Evolutionary conservation across 805 yeast genomes (phyloP).

Genomic region (Starmerella sirachaensis): DNA sequence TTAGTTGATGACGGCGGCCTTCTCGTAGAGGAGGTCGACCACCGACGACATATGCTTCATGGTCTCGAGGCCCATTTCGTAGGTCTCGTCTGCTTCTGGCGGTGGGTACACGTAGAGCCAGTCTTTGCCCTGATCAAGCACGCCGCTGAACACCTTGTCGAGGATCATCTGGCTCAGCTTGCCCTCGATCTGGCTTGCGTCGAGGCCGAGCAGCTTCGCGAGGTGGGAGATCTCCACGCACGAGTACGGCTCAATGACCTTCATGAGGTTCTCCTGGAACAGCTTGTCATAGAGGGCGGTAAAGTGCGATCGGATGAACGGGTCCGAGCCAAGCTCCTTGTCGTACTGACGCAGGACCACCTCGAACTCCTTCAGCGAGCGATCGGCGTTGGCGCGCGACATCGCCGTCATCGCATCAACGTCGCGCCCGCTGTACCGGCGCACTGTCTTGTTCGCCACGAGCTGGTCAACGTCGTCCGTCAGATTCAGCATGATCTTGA

Average conservation of each 20-base stretch:
- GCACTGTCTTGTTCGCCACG: constrained; percentile 58
- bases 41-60: constrained; percentile 76
- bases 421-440: constrained; percentile 66
- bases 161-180: constrained; percentile 92
- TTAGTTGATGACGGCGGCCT: constrained; percentile 66
- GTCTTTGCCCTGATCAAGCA: constrained; percentile 95
- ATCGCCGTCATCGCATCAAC: constrained; percentile 95
- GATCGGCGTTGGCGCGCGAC: constrained; percentile 76
- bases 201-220: constrained; percentile 77
- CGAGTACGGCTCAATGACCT: constrained; percentile 91
- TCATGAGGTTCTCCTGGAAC: constrained; percentile 82
- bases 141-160: constrained; percentile 92
- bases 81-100: constrained; percentile 77
- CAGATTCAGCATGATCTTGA: constrained; percentile 83
- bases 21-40: constrained; percentile 84
- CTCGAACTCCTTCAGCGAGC: constrained; percentile 86
- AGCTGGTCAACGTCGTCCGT: constrained; percentile 76
- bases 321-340: constrained; percentile 69
- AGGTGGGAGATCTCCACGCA: constrained; percentile 89
- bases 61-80: constrained; percentile 75
- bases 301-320: constrained; percentile 81
- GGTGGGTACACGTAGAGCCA: constrained; percentile 88
- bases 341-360: constrained; percentile 56
- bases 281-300: constrained; percentile 85
- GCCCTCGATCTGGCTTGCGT: constrained; percentile 79